Conservation (phyloP, 73 alveolate species). For the Stentor coeruleus region DNA sequence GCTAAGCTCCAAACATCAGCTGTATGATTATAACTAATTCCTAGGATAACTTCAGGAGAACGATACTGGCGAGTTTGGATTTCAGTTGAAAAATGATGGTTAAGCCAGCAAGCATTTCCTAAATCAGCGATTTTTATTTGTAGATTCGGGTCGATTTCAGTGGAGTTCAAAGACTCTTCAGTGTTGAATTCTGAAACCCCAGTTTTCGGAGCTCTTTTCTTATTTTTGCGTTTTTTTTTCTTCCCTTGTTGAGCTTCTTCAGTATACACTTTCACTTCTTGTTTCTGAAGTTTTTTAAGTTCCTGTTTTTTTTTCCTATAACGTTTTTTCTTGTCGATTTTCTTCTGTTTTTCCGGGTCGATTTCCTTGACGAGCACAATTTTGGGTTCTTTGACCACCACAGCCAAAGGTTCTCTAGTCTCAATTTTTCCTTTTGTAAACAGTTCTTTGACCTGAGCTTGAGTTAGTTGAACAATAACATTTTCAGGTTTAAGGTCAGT, state of each 20-base stretch:
- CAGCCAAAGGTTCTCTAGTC: too few relatives aligned
- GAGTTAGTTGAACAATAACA: conserved; percentile 59
- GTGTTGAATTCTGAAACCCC: too few relatives aligned
- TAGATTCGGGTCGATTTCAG: background rate
- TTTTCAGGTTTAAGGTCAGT: conserved; percentile 89
- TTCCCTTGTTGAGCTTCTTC: too few relatives aligned
- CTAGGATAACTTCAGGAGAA: conserved; percentile 88
- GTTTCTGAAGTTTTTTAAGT: background rate
- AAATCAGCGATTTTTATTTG: conserved; percentile 76
- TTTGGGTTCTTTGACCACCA: too few relatives aligned
- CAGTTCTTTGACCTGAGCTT: conserved; percentile 63
- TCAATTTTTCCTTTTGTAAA: conserved; percentile 53
- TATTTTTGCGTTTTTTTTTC: too few relatives aligned
- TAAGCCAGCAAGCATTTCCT: conserved; percentile 95
- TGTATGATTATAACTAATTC: conserved; percentile 80
- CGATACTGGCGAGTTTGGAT: conserved; percentile 92
- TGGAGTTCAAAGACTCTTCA: background rate
- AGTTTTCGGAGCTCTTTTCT: too few relatives aligned
- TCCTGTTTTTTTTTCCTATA: conserved; percentile 15
- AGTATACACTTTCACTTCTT: too few relatives aligned
- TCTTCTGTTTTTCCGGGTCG: too few relatives aligned
- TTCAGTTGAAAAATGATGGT: conserved; percentile 83
- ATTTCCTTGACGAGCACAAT: too few relatives aligned
- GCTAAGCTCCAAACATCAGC: conserved; percentile 97
- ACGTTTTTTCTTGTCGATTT: too few relatives aligned